Percentiles rank a stretch among this genome's conserved stretches.
Conservation (phyloP, 176 grass and related monocot genomes). For the Chloris gayana region DNA sequence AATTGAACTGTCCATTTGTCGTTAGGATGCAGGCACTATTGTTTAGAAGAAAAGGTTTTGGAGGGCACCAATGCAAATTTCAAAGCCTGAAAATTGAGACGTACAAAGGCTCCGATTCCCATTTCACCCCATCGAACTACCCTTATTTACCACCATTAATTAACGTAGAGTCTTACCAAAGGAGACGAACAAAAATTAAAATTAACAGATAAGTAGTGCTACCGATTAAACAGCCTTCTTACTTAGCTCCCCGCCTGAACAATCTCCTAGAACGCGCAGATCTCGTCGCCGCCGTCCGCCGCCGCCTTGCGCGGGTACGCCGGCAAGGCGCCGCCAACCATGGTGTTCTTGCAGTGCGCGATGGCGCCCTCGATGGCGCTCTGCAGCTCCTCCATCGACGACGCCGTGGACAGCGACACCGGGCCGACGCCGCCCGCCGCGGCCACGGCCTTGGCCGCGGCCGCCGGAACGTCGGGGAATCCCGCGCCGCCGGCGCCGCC, state of each 20-base stretch:
- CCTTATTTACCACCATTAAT: slow-evolving; percentile 57
- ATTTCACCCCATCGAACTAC: slow-evolving; percentile 48
- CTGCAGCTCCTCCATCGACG: slow-evolving; percentile 95
- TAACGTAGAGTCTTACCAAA: slow-evolving; percentile 35
- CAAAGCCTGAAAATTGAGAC: background rate
- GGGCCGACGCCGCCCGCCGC: slow-evolving; percentile 22
- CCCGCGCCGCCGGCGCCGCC: slow-evolving; percentile 53
- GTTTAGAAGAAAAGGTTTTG: background rate
- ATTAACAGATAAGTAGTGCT: slow-evolving; percentile 43
- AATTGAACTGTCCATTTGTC: background rate
- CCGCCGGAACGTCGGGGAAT: slow-evolving; percentile 59
- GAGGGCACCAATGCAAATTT: slow-evolving; percentile 51
- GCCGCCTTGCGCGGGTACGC: slow-evolving; percentile 20
- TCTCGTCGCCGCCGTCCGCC: slow-evolving; percentile 34
- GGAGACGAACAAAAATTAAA: slow-evolving; percentile 31
- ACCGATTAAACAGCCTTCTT: slow-evolving; percentile 35
- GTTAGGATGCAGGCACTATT: background rate
- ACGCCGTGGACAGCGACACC: slow-evolving; percentile 61
- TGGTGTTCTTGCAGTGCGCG: slow-evolving; percentile 95
- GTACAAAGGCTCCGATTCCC: slow-evolving; percentile 33
- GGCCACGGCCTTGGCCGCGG: slow-evolving; percentile 24
- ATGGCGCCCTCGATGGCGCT: slow-evolving; percentile 96
- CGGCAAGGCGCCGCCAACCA: slow-evolving; percentile 36
- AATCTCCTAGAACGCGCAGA: slow-evolving; percentile 43
- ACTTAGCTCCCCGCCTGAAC: slow-evolving; percentile 44